These are phyloP conservation scores for Dentipellis sp. DNA, from an alignment of 768 basidiomycete species.

Conservation along the genomic window DNA sequence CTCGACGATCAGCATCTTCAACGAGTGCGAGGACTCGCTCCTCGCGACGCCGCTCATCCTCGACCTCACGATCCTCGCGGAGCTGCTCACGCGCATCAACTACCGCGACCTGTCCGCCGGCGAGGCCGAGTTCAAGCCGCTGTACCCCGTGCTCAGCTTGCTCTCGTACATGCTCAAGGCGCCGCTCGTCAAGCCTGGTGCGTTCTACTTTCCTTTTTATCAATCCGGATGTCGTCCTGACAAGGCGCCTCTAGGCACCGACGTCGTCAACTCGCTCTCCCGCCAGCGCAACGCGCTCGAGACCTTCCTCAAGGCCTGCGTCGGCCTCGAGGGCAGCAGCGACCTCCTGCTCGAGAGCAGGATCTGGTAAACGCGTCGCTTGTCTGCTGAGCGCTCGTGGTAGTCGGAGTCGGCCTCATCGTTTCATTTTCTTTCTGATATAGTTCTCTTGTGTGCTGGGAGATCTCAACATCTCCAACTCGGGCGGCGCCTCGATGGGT, in stretches of 20 bases:
- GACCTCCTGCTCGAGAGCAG: conserved; percentile 85
- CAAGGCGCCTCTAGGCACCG: conserved; percentile 40
- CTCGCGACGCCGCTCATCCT: conserved; percentile 94
- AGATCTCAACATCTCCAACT: not conserved
- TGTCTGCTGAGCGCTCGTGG: too few relatives aligned
- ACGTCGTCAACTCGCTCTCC: conserved; percentile 91
- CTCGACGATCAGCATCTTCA: conserved; percentile 94
- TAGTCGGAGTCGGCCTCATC: not conserved
- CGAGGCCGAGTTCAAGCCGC: conserved; percentile 59
- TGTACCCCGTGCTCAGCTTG: conserved; percentile 89
- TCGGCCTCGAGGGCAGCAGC: conserved; percentile 74
- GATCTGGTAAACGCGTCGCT: conserved; percentile 64
- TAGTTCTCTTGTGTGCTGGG: too few relatives aligned
- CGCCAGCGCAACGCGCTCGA: conserved; percentile 94
- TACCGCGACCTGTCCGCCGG: conserved; percentile 55
- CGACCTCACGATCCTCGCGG: conserved; percentile 87
- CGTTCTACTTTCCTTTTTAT: conserved; percentile 10
- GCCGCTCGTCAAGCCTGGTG: conserved; percentile 89
- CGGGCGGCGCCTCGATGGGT: too few relatives aligned
- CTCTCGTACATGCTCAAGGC: conserved; percentile 98
- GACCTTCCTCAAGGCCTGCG: conserved; percentile 88
- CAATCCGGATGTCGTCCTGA: conserved; percentile 1
- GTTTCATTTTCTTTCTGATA: not conserved
- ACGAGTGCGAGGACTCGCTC: conserved; percentile 97
- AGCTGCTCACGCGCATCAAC: conserved; percentile 86